These are phyloP conservation scores for Tremellales sp. DNA, from an alignment of 1,284 basidiomycete species.

Conservation along the genomic window DNA sequence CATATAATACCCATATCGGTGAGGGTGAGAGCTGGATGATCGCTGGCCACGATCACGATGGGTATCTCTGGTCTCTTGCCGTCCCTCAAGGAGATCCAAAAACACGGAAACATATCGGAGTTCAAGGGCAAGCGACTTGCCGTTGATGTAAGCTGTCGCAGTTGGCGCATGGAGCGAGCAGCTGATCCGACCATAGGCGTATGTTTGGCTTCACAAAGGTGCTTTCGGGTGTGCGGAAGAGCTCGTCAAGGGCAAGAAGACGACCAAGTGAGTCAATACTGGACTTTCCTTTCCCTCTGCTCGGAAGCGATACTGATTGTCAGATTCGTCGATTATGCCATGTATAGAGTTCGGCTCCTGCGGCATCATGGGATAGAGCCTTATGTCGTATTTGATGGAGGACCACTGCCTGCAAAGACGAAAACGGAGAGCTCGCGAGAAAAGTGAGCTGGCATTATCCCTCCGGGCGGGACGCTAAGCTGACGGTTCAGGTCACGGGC, in stretches of 20 bases:
- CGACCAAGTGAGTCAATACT: constrained; percentile 67
- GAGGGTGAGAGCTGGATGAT: not conserved
- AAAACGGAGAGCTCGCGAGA: constrained; percentile 81
- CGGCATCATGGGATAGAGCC: constrained; percentile 79
- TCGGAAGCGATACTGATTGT: constrained; percentile 5
- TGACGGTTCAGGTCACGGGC: constrained; percentile 48
- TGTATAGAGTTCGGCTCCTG: constrained; percentile 83
- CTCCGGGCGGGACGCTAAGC: not conserved
- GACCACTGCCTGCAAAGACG: constrained; percentile 87
- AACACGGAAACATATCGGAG: constrained; percentile 69
- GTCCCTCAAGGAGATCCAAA: constrained; percentile 84
- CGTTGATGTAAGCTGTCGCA: constrained; percentile 20
- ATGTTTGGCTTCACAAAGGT: constrained; percentile 97
- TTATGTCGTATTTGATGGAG: constrained; percentile 95
- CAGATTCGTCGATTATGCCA: constrained; percentile 95
- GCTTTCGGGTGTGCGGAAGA: constrained; percentile 88
- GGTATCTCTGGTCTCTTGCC: constrained; percentile 93
- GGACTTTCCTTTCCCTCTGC: not conserved
- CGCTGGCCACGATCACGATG: too few relatives aligned
- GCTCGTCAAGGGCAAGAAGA: constrained; percentile 75
- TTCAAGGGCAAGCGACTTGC: constrained; percentile 67
- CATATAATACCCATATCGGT: not conserved
- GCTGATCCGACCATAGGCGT: constrained; percentile 58
- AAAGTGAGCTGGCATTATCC: constrained; percentile 45
- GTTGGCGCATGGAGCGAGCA: constrained; percentile 22